Base-by-base conservation (phyloP, 73 alveolate species). In the Urostyla sp. region DNA sequence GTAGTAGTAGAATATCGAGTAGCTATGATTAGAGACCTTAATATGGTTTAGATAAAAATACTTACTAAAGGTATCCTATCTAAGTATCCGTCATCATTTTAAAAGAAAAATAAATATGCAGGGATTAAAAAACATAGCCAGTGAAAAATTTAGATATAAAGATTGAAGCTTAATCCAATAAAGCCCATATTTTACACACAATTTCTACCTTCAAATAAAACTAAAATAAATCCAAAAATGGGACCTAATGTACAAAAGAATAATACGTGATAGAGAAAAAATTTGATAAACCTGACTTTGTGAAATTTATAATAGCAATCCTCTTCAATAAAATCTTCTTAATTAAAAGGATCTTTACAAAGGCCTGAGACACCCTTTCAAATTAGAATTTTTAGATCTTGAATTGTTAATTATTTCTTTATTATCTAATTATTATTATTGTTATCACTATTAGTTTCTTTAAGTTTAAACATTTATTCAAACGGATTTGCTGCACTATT, bases 141-240 rank as follows among this genome's bases (percentile, higher is more conserved):
- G 21, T 58, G 75, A 10, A 58, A 5, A 31, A 31, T 6, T 18
- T 58, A 31, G 15, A 18, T 58, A 58, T 35, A 58, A 20, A 16
- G 54, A 31, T 16, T 27, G 32, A 4, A 16, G 4, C 43, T 58
- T 16, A 28, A 7, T 6, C 75, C 75, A 27, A 18, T 18, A 31
- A 58, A 58, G 8, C 75, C 75, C 75, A 58, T 58, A 31, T 58
- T 58, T 3, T 58, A 31, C 3, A 55, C 37, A 58, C 32, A 58
- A 31, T 6, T 34, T 31, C 37, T 31, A 4, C 75, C 75, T 58
- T 58, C 75, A 58, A 31, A 28, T 3, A 31, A 18, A n/a, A 58
- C 23, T 3, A 58, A 58, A 28, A 58, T 15, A 10, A 20, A 8
- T 3, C 32, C 37, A 20, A 58, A 28, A 31, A 31, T 3, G 4